phyloP scores from a whole-genome alignment of 495 filamentous ascomycete species.

The Schizothecium vesticola region DNA sequence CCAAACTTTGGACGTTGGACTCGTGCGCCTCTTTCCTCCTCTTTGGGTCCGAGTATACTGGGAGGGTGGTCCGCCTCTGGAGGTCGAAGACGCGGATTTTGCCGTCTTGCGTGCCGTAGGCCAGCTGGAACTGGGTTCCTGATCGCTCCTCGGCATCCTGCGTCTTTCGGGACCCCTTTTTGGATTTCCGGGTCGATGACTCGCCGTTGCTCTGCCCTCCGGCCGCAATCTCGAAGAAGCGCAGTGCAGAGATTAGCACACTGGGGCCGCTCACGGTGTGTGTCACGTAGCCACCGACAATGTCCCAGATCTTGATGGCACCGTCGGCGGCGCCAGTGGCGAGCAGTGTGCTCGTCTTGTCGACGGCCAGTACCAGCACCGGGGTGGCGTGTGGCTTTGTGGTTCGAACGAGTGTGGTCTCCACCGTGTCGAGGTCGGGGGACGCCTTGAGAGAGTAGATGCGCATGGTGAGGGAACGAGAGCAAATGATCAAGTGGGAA shows the following conservation, averaged over 20 bases:
- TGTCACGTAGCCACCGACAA: slow-evolving; percentile 81
- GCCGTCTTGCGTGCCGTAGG: slow-evolving; percentile 88
- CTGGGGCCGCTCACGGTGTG: slow-evolving; percentile 92
- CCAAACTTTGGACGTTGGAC: slow-evolving; percentile 79
- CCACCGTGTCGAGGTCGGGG: slow-evolving; percentile 50
- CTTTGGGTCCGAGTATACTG: slow-evolving; percentile 50
- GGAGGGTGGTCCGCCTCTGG: slow-evolving; percentile 69
- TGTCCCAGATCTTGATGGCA: slow-evolving; percentile 93
- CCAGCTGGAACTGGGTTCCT: slow-evolving; percentile 63
- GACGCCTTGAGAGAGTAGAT: slow-evolving; percentile 69
- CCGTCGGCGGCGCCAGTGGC: slow-evolving; percentile 92
- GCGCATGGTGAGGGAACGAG: slow-evolving; percentile 87
- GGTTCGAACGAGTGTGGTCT: slow-evolving; percentile 64
- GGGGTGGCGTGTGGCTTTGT: slow-evolving; percentile 88
- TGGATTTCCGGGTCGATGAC: slow-evolving; percentile 19
- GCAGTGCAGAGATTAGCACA: slow-evolving; percentile 81
- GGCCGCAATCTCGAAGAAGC: slow-evolving; percentile 75
- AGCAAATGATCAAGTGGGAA: slow-evolving; percentile 84
- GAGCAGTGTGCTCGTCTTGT: slow-evolving; percentile 80
- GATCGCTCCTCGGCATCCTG: slow-evolving; percentile 38
- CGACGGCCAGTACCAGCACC: slow-evolving; percentile 75
- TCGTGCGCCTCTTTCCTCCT: slow-evolving; percentile 68
- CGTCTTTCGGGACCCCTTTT: slow-evolving; percentile 41
- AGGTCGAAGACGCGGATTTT: slow-evolving; percentile 89
- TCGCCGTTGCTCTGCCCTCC: slow-evolving; percentile 25